Base-by-base conservation (phyloP, 768 basidiomycete genomes). In the Omphalotus guepiniiformis region DNA sequence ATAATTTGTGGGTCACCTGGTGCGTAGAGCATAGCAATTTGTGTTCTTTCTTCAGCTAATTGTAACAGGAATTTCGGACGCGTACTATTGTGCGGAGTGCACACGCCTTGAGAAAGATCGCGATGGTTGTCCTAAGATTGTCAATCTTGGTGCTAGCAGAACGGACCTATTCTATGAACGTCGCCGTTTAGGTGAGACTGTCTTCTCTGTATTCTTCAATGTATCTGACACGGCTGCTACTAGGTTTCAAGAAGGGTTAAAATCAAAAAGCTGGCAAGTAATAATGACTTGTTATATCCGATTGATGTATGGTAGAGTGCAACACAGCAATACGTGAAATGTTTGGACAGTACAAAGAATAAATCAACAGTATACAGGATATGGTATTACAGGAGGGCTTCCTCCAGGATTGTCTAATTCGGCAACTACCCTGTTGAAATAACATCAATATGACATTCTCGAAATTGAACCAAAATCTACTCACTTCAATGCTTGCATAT, bases 11-110 rank as follows among this genome's bases (percentile, higher is more conserved):
- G 93, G 40, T 84, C 93, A 36, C 93, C 91, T 58, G 95, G 94
- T 96, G 57, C 53, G 78, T 49, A 42, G n/a, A 22, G 6, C 18
- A 34, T 11, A 21, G 9, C 18, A 12, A 2, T 21, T 15, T 27
- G 37, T 42, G 13, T 16, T 3, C 25, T 13, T 40, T 36, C 37
- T 12, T 18, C 32, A 6, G 26, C 32, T 38, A 39, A 52, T 42
- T 37, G 37, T 3, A 27, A 8, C 29, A 95, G 95, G 95, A 60
- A 96, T 99, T 42, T 97, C 94, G 21, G 96, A 99, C 63, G 96
- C 96, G 3, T 98, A 98, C 67, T 99, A 99, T 60, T 99, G 96
- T 54, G 94, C 95, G 1, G 93, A 95, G 69, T 97, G 92, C 60
- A 93, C 89, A n/a, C 75, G 94, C 41, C 71, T 98, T 41, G 96